Evolutionary conservation across 306 rosid genomes (phyloP).

Genomic region (Medicago lupulina): DNA sequence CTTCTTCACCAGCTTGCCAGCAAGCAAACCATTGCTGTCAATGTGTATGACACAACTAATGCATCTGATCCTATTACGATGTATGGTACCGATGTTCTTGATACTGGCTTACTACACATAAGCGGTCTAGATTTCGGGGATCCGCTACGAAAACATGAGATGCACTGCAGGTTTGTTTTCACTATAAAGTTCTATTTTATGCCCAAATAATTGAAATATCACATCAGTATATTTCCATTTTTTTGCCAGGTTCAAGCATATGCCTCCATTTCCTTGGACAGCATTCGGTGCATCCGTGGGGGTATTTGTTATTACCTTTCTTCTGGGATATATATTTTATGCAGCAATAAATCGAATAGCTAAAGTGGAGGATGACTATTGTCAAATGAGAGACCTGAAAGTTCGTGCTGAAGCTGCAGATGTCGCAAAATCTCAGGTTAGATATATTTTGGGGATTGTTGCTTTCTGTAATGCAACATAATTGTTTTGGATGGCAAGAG

Average conservation of each 20-base stretch:
- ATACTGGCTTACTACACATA: slow-evolving; percentile 72
- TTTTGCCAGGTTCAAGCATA: slow-evolving; percentile 79
- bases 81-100: slow-evolving; percentile 83
- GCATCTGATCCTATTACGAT: slow-evolving; percentile 74
- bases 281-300: slow-evolving; percentile 70
- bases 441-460: slow-evolving; percentile 36
- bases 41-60: slow-evolving; percentile 91
- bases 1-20: slow-evolving; percentile 98
- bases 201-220: slow-evolving; percentile 29
- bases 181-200: slow-evolving; percentile 17
- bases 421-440: slow-evolving; percentile 95
- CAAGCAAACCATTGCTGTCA: slow-evolving; percentile 94
- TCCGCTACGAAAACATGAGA: slow-evolving; percentile 93
- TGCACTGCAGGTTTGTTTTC: slow-evolving; percentile 92
- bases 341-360: slow-evolving; percentile 83
- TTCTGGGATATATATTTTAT: slow-evolving; percentile 78
- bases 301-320: slow-evolving; percentile 78
- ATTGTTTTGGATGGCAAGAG: background rate
- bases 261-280: slow-evolving; percentile 77
- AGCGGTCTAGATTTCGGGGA: slow-evolving; percentile 93
- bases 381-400: slow-evolving; percentile 69
- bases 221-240: slow-evolving; percentile 7
- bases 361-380: slow-evolving; percentile 81
- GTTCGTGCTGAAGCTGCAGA: slow-evolving; percentile 96
- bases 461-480: slow-evolving; percentile 17